Percentiles rank a stretch among this genome's conserved stretches.
phyloP scores from a whole-genome alignment of 345 rosid genomes.

The Aurinia saxatilis region DNA sequence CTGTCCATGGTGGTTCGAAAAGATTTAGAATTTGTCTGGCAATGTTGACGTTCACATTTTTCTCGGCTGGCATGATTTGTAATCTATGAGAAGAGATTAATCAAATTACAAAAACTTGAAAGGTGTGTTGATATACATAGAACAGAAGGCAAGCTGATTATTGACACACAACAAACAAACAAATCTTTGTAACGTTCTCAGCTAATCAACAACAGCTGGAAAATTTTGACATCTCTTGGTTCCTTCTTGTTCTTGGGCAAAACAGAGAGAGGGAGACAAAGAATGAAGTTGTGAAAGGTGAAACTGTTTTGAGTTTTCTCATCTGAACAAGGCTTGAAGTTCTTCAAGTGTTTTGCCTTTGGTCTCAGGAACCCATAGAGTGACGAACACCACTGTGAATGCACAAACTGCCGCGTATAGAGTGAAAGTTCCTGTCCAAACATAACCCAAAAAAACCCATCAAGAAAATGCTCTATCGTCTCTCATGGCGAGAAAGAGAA shows the following conservation, averaged over 20 bases:
- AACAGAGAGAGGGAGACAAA: slow-evolving; percentile 14
- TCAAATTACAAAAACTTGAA: neutral
- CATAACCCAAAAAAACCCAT: neutral
- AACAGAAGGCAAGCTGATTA: slow-evolving; percentile 7
- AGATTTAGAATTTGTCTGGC: neutral
- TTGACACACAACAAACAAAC: slow-evolving; percentile 29
- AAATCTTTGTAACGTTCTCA: slow-evolving; percentile 14
- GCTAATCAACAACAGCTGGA: slow-evolving; percentile 16
- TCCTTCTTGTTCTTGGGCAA: slow-evolving; percentile 15
- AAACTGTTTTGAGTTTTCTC: slow-evolving; percentile 15
- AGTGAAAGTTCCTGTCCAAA: slow-evolving; percentile 71
- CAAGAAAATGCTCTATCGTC: neutral
- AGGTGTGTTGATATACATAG: slow-evolving; percentile 10
- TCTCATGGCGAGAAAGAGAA: neutral
- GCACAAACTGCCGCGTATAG: slow-evolving; percentile 57
- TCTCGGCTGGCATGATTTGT: neutral
- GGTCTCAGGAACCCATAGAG: slow-evolving; percentile 88
- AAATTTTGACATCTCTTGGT: slow-evolving; percentile 21
- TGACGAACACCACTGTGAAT: slow-evolving; percentile 51
- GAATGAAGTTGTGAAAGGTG: neutral
- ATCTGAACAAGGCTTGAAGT: slow-evolving; percentile 83
- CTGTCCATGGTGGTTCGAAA: neutral
- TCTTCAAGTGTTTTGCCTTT: slow-evolving; percentile 90
- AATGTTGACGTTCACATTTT: neutral
- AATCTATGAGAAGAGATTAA: neutral